These are phyloP conservation scores for Colletotrichum cereale DNA, from an alignment of 2,329 filamentous ascomycete species.

Conservation along the genomic window DNA sequence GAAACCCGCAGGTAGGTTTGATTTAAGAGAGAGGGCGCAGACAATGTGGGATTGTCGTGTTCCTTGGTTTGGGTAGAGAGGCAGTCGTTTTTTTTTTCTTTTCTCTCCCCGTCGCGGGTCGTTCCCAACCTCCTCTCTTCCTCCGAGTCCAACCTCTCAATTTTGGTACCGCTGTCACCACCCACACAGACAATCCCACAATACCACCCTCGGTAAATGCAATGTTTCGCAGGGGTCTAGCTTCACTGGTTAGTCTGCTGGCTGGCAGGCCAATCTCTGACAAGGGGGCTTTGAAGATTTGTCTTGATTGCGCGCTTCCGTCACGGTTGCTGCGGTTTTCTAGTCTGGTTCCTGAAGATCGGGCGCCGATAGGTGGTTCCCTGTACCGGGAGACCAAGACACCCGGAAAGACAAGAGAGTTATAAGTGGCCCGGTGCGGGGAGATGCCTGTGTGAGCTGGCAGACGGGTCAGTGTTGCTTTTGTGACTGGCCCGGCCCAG, in stretches of 20 bases:
- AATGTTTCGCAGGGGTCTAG: slow-evolving; percentile 35
- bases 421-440: slow-evolving; percentile 32
- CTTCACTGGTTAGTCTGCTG: slow-evolving; percentile 20
- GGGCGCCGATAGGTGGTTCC: slow-evolving; percentile 25
- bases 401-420: slow-evolving; percentile 8
- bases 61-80: slow-evolving; percentile 36
- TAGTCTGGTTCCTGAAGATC: slow-evolving; percentile 37
- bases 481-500: slow-evolving; percentile 34
- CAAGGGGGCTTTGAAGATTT: not conserved
- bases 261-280: slow-evolving; percentile 17
- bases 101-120: slow-evolving; percentile 13
- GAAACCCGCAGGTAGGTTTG: slow-evolving; percentile 29
- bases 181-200: slow-evolving; percentile 37
- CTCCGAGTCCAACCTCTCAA: slow-evolving; percentile 37
- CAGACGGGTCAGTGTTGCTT: slow-evolving; percentile 19
- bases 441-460: slow-evolving; percentile 40
- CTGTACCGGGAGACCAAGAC: slow-evolving; percentile 11
- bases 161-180: slow-evolving; percentile 37
- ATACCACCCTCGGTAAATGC: slow-evolving; percentile 33
- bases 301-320: slow-evolving; percentile 24
- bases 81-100: slow-evolving; percentile 21
- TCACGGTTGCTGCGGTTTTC: slow-evolving; percentile 10
- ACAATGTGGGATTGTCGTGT: slow-evolving; percentile 20
- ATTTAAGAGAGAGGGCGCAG: slow-evolving; percentile 37
- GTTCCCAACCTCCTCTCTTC: slow-evolving; percentile 38